phyloP scores from a whole-genome alignment of 1,284 basidiomycete species.

The Apiotrichum sp. region DNA sequence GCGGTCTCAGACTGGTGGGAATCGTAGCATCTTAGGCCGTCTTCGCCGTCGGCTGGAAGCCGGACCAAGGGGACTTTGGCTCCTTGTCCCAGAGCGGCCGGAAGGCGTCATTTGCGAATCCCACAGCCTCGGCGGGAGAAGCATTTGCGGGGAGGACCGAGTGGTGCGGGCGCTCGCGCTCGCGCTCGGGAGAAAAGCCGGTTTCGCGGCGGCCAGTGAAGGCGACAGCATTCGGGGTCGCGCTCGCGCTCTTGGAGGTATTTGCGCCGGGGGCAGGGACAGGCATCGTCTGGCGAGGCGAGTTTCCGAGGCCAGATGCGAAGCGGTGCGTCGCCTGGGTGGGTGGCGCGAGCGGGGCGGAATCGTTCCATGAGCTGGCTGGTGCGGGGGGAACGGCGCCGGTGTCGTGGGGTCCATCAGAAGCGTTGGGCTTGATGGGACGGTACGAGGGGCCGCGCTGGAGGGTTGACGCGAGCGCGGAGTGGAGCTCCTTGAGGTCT shows the following conservation, averaged over 20 bases:
- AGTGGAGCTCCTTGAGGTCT: constrained; percentile 36
- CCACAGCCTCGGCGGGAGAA: constrained; percentile 28
- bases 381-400: constrained; percentile 38
- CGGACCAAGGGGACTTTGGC: constrained; percentile 5
- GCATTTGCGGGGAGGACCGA: constrained; percentile 28
- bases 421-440: constrained; percentile 23
- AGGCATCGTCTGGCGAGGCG: constrained; percentile 19
- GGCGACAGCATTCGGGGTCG: background rate
- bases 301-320: constrained; percentile 18
- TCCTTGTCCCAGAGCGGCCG: constrained; percentile 30
- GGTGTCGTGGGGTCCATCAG: constrained; percentile 11
- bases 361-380: constrained; percentile 41
- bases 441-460: constrained; percentile 20
- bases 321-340: constrained; percentile 7
- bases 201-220: constrained; percentile 21
- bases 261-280: background rate
- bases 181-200: constrained; percentile 18
- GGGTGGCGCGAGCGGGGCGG: constrained; percentile 9
- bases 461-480: constrained; percentile 30
- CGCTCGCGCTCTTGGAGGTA: background rate
- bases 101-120: constrained; percentile 40
- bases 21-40: background rate
- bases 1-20: background rate
- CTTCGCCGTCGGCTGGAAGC: constrained; percentile 3
- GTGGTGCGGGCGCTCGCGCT: constrained; percentile 22